phyloP scores from a whole-genome alignment of 495 filamentous ascomycete genomes.

The Aspergillus kassunensis region DNA sequence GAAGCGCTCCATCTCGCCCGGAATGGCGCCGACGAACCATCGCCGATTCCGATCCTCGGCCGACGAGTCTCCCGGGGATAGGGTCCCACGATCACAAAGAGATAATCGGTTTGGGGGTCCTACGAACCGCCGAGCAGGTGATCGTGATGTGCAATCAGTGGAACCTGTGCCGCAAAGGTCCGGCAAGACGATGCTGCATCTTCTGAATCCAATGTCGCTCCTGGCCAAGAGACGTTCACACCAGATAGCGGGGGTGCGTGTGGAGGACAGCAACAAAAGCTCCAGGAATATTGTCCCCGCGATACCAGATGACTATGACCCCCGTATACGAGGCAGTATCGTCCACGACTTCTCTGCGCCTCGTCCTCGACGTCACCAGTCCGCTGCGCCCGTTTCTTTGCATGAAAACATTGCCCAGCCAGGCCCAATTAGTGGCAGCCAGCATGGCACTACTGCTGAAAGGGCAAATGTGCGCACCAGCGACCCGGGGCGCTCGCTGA shows the following conservation, averaged over 20 bases:
- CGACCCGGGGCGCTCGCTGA: background rate
- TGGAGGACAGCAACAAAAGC: conserved; percentile 45
- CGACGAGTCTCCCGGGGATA: conserved; percentile 29
- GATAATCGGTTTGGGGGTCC: conserved; percentile 27
- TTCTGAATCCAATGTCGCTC: conserved; percentile 65
- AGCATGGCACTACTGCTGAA: background rate
- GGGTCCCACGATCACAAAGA: conserved; percentile 20
- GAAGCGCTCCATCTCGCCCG: conserved; percentile 30
- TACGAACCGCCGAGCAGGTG: conserved; percentile 21
- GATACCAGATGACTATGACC: conserved; percentile 73
- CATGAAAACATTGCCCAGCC: conserved; percentile 6
- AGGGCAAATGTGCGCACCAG: background rate
- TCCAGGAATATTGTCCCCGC: conserved; percentile 52
- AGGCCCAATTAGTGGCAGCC: conserved; percentile 17
- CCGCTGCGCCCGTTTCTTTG: conserved; percentile 28
- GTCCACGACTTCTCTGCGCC: conserved; percentile 92
- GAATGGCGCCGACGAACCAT: conserved; percentile 23
- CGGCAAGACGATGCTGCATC: conserved; percentile 60
- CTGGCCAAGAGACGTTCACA: conserved; percentile 56
- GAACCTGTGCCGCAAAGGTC: conserved; percentile 36
- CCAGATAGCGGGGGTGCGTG: conserved; percentile 39
- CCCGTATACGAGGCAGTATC: conserved; percentile 75
- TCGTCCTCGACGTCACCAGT: conserved; percentile 55
- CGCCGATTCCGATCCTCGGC: conserved; percentile 35
- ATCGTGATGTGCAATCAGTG: conserved; percentile 27